Evolutionary conservation across 768 basidiomycete genomes (phyloP), one percentile per base, ranked within the genome.

Genomic region (Auricularia sp.): DNA sequence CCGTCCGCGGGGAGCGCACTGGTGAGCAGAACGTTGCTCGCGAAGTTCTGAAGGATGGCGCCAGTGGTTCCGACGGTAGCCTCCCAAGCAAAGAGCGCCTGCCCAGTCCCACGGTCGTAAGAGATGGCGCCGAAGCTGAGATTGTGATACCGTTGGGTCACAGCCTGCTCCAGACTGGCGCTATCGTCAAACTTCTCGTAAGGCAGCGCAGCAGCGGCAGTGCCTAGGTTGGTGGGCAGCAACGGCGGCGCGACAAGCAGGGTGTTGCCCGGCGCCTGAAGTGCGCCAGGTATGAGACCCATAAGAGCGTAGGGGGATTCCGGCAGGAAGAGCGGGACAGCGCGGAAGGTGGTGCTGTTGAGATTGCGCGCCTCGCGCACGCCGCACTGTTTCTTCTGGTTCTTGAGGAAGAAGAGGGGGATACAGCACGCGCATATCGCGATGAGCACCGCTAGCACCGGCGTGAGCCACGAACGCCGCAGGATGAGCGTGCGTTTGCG

Each of bases 111-210:
- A 3, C 75, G 39, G 65, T 90, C 80, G 56, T 90, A 69, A 0
- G 89, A 90, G 34, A 92, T 73, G 36, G 90, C 90, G 37, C 90
- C 90, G 16, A 85, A 70, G 0, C 83, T 75, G n/a, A 88, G 72
- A 65, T 85, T 82, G 24, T 73, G 75, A 71, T 82, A 86, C 61
- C 85, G 75, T 56, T 79, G 74, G 35, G 77, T 66, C 64, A 90
- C 81, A 3, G 76, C 78, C 29, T 80, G 69, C 24, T 85, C 76
- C 69, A 92, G 90, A 0, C 86, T 83, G 0, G 80, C 67, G 61
- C 88, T 86, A 71, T 88, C 78, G 1, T 78, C 51, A n/a, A 87
- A 69, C 65, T 81, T 77, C 14, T 73, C 73, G 3, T 79, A 74
- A 11, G 67, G 68, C 62, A 87, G 71, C 1, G 67, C 63, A 13